Conservation (phyloP, 176 grass and related monocot genomes). For the Themeda triandra region DNA sequence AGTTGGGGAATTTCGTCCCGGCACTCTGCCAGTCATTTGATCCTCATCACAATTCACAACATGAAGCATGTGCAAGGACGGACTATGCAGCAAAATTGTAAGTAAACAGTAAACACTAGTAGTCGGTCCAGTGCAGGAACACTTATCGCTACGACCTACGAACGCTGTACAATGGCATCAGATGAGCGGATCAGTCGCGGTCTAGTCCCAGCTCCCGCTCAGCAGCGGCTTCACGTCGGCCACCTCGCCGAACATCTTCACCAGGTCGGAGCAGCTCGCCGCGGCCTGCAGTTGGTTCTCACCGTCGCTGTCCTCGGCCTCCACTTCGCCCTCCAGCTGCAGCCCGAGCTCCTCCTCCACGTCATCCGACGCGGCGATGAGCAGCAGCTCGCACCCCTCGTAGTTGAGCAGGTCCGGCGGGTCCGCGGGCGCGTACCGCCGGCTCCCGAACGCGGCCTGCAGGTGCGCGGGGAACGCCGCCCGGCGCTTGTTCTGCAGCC, state of each 20-base stretch:
- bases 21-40: too few species aligned
- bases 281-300: background rate
- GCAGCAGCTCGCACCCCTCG: conserved; percentile 86
- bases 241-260: conserved; percentile 69
- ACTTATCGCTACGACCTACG: too few species aligned
- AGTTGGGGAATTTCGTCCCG: too few species aligned
- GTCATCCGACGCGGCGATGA: conserved; percentile 76
- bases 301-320: background rate
- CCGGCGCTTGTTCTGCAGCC: conserved; percentile 63
- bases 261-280: conserved; percentile 51
- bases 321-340: conserved; percentile 55
- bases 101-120: too few species aligned
- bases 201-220: conserved; percentile 62
- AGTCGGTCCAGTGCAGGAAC: too few species aligned
- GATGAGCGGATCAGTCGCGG: background rate
- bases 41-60: too few species aligned
- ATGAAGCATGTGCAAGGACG: too few species aligned
- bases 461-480: conserved; percentile 63
- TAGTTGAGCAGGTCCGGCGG: conserved; percentile 85
- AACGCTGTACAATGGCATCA: background rate
- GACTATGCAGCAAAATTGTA: too few species aligned
- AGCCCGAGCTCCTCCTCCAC: conserved; percentile 77
- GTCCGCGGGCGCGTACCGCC: conserved; percentile 52
- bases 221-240: conserved; percentile 70
- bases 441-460: conserved; percentile 60